Conservation (phyloP, 495 filamentous ascomycete species). For the Podospora pseudopauciseta region DNA sequence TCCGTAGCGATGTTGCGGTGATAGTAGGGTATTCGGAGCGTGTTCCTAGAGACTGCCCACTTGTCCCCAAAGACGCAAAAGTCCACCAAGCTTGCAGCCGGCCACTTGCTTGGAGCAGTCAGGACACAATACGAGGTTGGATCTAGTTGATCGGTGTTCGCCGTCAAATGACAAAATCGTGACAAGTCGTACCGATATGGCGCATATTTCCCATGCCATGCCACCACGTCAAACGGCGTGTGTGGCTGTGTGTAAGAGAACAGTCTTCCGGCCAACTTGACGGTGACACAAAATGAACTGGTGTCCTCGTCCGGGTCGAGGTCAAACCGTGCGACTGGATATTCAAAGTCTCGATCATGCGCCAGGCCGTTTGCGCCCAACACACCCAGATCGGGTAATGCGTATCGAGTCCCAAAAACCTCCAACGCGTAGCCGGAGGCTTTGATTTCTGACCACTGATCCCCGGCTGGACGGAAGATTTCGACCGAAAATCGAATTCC, state of each 20-base stretch:
- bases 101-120: constrained; percentile 54
- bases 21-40: constrained; percentile 69
- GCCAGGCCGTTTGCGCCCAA: constrained; percentile 69
- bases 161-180: constrained; percentile 67
- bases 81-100: constrained; percentile 65
- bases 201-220: constrained; percentile 68
- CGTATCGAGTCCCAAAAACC: constrained; percentile 62
- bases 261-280: constrained; percentile 64
- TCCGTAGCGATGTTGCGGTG: constrained; percentile 67
- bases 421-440: constrained; percentile 63
- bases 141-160: constrained; percentile 68
- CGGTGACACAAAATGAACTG: constrained; percentile 49
- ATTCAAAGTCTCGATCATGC: constrained; percentile 69
- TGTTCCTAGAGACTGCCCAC: constrained; percentile 64
- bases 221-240: constrained; percentile 75
- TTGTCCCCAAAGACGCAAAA: constrained; percentile 73
- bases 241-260: constrained; percentile 60
- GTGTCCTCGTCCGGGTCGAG: constrained; percentile 27
- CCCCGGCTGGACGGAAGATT: not conserved
- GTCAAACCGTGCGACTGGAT: constrained; percentile 63
- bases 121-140: constrained; percentile 71
- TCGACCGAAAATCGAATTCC: constrained; percentile 61
- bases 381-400: constrained; percentile 69
- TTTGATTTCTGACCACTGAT: not conserved
- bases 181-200: constrained; percentile 76